phyloP scores from a whole-genome alignment of 352 stramenopile genomes.

The Phytopythium vexans region DNA sequence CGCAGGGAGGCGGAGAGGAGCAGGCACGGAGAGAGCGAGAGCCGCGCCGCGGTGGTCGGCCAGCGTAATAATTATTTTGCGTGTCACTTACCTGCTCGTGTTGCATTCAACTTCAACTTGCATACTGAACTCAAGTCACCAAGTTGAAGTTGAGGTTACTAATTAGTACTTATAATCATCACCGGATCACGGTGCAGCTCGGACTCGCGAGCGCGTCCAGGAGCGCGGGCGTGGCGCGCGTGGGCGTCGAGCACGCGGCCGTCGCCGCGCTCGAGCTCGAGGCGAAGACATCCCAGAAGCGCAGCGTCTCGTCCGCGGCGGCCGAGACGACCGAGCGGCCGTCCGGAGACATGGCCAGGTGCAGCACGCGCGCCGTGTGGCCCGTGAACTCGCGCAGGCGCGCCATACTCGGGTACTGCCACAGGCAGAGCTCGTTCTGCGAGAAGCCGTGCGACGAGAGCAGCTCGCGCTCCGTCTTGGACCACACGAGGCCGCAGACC shows the following conservation, averaged over 20 bases:
- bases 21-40: too few relatives aligned
- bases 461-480: constrained; percentile 84
- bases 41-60: too few relatives aligned
- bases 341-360: constrained; percentile 92
- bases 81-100: too few relatives aligned
- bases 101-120: too few relatives aligned
- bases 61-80: too few relatives aligned
- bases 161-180: background rate
- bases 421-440: constrained; percentile 93
- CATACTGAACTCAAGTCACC: too few relatives aligned
- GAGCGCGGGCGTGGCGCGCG: background rate
- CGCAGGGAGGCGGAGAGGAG: too few relatives aligned
- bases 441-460: constrained; percentile 95
- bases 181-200: constrained; percentile 4
- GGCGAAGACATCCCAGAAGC: constrained; percentile 95
- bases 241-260: background rate
- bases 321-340: constrained; percentile 91
- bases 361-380: constrained; percentile 91
- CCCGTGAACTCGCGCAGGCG: constrained; percentile 92
- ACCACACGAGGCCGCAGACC: constrained; percentile 92
- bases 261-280: constrained; percentile 11
- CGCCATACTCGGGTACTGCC: constrained; percentile 94
- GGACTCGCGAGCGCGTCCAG: constrained; percentile 2
- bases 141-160: too few relatives aligned
- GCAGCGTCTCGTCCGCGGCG: constrained; percentile 94